Base-by-base conservation (phyloP, 2,329 filamentous ascomycete genomes). In the Diaporthe citrichinensis region DNA sequence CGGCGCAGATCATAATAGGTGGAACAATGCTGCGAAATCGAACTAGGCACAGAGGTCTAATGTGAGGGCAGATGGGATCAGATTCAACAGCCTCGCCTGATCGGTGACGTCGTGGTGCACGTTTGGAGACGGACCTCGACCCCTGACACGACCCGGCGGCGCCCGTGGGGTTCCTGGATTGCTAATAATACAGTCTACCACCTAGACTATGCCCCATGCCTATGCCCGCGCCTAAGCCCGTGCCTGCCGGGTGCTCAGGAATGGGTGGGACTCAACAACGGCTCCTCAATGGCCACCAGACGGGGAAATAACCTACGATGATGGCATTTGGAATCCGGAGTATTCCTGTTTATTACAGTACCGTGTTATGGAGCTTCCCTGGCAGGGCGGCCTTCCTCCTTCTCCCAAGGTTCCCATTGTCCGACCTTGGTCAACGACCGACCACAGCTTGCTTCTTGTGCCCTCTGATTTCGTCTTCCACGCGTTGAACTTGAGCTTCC, bases 291-390 rank as follows among this genome's bases (percentile, higher is more conserved):
- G 41, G 71, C 28, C 39, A 17, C 39, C 31, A 20, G 31, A 25
- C n/a, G 68, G 67, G 67, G 67, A 58, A 55, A 46, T 57, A 57
- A 72, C 15, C 71, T 53, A 65, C 58, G 58, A 73, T 73, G 71
- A 73, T 73, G 71, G 71, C 71, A 65, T 73, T 51, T 65, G 34
- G 65, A 69, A 12, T 39, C 46, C 65, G 1, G 65, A 17, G 31
- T 69, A 53, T 14, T 41, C 65, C 65, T 69, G 65, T 55, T 53
- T 69, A 55, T 39, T 53, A 25, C 34, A 69, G 23, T 41, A 41
- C 49, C 65, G 12, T 39, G 65, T 31, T 49, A 68, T 53, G 65
- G 65, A 53, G 65, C 65, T 39, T 28, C 23, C 46, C 46, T 53
- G 46, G 44, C 20, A 68, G 31, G 1, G 28, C 46, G 15, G n/a